Conservation (phyloP, 495 filamentous ascomycete species). For the Penicillium soppii region DNA sequence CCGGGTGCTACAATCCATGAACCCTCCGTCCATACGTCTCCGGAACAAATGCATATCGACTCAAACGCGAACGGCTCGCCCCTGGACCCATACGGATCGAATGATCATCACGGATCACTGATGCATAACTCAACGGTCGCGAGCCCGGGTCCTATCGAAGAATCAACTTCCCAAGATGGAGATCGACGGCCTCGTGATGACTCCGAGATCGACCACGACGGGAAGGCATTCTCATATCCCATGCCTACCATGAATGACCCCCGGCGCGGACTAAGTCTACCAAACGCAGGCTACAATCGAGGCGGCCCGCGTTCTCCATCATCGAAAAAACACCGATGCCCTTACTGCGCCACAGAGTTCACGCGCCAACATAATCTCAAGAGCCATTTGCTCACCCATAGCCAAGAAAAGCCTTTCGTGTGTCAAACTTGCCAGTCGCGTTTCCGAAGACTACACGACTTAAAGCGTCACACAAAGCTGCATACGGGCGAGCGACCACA, state of each 20-base stretch:
- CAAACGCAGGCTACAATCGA: constrained; percentile 62
- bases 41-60: constrained; percentile 50
- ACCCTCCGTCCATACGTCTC: constrained; percentile 27
- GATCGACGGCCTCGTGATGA: constrained; percentile 39
- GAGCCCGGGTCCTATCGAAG: constrained; percentile 48
- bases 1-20: constrained; percentile 28
- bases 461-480: constrained; percentile 94
- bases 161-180: constrained; percentile 43
- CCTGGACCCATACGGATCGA: constrained; percentile 33
- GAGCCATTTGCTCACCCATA: constrained; percentile 95
- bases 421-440: constrained; percentile 86
- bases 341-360: constrained; percentile 93
- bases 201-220: constrained; percentile 42
- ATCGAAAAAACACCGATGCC: constrained; percentile 91
- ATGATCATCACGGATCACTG: constrained; percentile 30
- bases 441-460: constrained; percentile 89
- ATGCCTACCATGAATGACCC: constrained; percentile 50
- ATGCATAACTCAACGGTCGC: constrained; percentile 46
- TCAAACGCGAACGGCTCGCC: constrained; percentile 29
- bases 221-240: constrained; percentile 54
- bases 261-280: constrained; percentile 72
- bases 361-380: constrained; percentile 99
- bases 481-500: constrained; percentile 97
- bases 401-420: constrained; percentile 95
- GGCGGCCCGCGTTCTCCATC: constrained; percentile 68